A percentile compares a stretch with the other conserved stretches of the same genome.
phyloP scores from a whole-genome alignment of 2,329 filamentous ascomycete species.

The Elsinoe ampelina region DNA sequence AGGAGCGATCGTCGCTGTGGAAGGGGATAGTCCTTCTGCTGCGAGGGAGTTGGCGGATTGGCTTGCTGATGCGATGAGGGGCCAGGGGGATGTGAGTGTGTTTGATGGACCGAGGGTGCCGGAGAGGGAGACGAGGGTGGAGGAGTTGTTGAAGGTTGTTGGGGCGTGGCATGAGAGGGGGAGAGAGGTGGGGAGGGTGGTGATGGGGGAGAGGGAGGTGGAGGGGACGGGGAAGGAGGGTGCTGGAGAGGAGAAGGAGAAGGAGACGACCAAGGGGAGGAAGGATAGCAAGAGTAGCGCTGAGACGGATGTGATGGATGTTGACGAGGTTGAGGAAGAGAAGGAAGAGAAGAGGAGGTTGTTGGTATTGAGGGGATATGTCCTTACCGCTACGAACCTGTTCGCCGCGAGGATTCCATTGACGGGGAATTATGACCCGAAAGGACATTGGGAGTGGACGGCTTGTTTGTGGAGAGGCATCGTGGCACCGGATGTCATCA shows the following conservation, averaged over 20 bases:
- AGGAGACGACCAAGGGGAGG: not conserved
- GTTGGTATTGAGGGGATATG: constrained; percentile 56
- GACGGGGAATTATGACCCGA: constrained; percentile 63
- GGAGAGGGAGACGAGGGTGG: constrained; percentile 31
- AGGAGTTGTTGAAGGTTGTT: constrained; percentile 58
- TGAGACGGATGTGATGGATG: constrained; percentile 50
- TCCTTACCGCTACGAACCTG: constrained; percentile 65
- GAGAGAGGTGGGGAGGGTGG: constrained; percentile 53
- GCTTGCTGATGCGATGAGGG: constrained; percentile 46
- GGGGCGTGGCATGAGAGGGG: constrained; percentile 68
- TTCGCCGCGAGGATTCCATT: constrained; percentile 68
- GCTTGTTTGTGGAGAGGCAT: constrained; percentile 86
- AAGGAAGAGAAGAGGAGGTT: constrained; percentile 71
- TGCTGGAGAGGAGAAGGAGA: not conserved
- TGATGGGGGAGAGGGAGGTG: constrained; percentile 12
- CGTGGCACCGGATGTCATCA: constrained; percentile 68
- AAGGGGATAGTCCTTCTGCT: constrained; percentile 59
- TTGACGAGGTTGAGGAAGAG: constrained; percentile 47
- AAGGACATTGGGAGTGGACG: constrained; percentile 98
- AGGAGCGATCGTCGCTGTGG: constrained; percentile 75
- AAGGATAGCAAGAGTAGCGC: constrained; percentile 25
- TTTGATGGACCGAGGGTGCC: constrained; percentile 40
- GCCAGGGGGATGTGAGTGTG: constrained; percentile 42
- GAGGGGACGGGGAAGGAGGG: not conserved
- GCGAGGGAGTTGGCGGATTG: constrained; percentile 57